Evolutionary conservation across 1,139 yeast species (phyloP), one percentile per base, ranked within the genome.

Genomic region (Lodderomyces jiufengensis): DNA sequence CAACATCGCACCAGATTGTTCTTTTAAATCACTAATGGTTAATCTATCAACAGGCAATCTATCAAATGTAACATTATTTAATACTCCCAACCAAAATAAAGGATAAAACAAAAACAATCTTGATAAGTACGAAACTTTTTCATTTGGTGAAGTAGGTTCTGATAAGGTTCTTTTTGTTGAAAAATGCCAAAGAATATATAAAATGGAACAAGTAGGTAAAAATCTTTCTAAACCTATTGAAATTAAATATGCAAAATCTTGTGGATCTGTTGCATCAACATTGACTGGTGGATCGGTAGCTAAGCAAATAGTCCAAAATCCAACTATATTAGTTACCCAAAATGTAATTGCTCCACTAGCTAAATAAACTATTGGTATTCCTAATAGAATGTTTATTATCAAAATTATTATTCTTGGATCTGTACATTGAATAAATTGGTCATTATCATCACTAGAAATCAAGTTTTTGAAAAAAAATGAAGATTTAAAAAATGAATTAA

Each of bases 11-110:
- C 95, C 96, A 0, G 90, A 79, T 55, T 83, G 90, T 25, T 74
- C 73, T 44, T 70, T 75, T 27, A 92, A 63, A 53, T 90, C 97
- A 7, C 66, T 61, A 2, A 78, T 50, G 0, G 94, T 84, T 31
- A 92, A 65, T 40, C 98, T 66, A 52, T 92, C 97, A 9, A 90
- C 80, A 0, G 97, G 96, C 13, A 92, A 61, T 43, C 90, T 64
- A 50, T 87, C 97, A 59, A 90, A 88, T 0, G 95, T 87, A 50
- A 86, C 73, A 56, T 88, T 88, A 54, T 90, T 90, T 50, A 88
- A 67, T 28, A 85, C 72, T 1, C 97, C 96, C 2, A 85, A 50
- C 95, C 95, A 87, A 51, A 84, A 84, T 5, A 82, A 67, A 0
- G 90, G 84, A 44, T 84, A 83, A 92, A 95, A 90, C 28, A 81